Evolutionary conservation across 495 filamentous ascomycete genomes (phyloP), one percentile per base, ranked within the genome.

Genomic region (Xylaria castorea): DNA sequence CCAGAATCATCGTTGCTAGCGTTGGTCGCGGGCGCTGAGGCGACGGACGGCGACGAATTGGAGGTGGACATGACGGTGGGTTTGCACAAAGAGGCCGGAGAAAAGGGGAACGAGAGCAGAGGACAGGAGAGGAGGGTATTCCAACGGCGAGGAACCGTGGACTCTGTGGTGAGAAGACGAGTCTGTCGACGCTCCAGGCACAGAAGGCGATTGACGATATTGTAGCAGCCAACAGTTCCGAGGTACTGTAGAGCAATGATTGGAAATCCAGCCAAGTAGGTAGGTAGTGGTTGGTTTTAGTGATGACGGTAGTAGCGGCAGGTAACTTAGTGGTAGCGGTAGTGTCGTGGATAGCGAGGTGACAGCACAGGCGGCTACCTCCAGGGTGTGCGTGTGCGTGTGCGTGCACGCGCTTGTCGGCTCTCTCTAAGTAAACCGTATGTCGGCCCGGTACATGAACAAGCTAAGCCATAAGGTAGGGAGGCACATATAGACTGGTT

Each of bases 1-100:
- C 78, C 76, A 66, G 78, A 80, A 64, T 78, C 78, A 78, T 80
- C 78, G 73, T 79, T 78, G 71, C 76, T 74, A 78, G 71, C 75
- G 77, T 72, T 80, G 70, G 73, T 77, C 71, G 76, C 71, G 46
- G 78, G 74, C 70, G 73, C 73, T 74, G 75, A 55, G 25, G 64
- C 73, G 76, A 71, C 73, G 76, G 78, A 32, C 73, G 76, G 75
- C 75, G 78, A 72, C 68, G 78, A 66, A 68, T 80, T 75, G 14
- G 38, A 42, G 38, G 38, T 42, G 78, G 78, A 78, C 78, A 80
- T 80, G 78, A 76, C 76, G 63, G 57, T 27, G 14, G 70, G 30
- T 27, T 61, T 48, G 40, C 75, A 76, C 60, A 75, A 63, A 65
- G 69, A 72, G 66, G 44, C 61, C 12, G 50, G 9, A 48, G 55